These are phyloP conservation scores for Chloris gayana DNA, from an alignment of 176 grass and related monocot genomes.

Conservation along the genomic window DNA sequence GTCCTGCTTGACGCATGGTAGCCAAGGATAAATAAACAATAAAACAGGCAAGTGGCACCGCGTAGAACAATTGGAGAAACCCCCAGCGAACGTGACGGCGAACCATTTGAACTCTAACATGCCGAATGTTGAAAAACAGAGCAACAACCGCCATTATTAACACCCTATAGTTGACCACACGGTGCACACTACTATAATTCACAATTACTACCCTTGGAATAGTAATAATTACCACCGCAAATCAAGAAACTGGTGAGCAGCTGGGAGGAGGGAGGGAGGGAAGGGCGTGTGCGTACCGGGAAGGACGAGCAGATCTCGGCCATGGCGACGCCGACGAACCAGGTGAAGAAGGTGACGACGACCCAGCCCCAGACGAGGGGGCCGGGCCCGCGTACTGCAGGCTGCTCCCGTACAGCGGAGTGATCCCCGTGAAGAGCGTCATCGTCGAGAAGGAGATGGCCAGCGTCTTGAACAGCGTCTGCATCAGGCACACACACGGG, in stretches of 20 bases:
- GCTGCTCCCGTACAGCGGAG: constrained; percentile 91
- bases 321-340: constrained; percentile 99
- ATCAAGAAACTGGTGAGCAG: neutral
- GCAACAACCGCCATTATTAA: neutral
- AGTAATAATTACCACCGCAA: neutral
- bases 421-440: constrained; percentile 99
- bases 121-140: neutral
- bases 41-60: neutral
- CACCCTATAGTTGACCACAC: neutral
- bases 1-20: neutral
- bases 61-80: neutral
- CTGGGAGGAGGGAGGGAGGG: neutral
- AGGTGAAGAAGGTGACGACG: constrained; percentile 98
- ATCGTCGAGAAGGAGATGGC: constrained; percentile 99
- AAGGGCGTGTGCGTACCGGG: constrained; percentile 47
- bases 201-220: neutral
- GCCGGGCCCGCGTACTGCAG: constrained; percentile 89
- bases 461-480: constrained; percentile 99
- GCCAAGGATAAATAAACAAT: neutral
- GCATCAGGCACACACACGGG: neutral
- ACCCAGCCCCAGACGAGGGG: constrained; percentile 97
- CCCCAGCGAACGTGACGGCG: neutral
- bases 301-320: constrained; percentile 99
- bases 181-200: neutral
- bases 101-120: constrained; percentile 11